These are phyloP conservation scores for Aureobasidium sp. DNA, from an alignment of 2,329 filamentous ascomycete species.

Conservation along the genomic window DNA sequence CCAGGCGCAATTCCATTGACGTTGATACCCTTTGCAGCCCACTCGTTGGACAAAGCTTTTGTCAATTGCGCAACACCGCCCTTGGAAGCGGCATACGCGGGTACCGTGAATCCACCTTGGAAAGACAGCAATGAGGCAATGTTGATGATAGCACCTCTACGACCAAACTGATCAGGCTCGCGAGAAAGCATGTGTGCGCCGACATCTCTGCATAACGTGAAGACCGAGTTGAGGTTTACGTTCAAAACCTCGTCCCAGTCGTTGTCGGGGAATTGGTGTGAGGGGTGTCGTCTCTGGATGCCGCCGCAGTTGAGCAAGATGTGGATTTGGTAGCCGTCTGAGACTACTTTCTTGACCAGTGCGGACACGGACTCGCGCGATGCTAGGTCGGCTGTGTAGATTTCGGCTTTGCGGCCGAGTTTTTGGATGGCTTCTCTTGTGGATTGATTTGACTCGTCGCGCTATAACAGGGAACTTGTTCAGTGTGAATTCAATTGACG, in stretches of 20 bases:
- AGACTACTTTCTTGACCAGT: constrained; percentile 55
- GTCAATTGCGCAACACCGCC: constrained; percentile 79
- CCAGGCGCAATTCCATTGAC: constrained; percentile 88
- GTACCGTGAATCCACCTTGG: constrained; percentile 82
- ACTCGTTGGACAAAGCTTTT: constrained; percentile 80
- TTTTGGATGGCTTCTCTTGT: constrained; percentile 58
- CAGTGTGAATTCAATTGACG: not conserved
- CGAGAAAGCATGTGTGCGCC: constrained; percentile 70
- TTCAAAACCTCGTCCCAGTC: constrained; percentile 80
- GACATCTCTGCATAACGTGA: constrained; percentile 68
- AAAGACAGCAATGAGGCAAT: constrained; percentile 74
- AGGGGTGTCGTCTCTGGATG: constrained; percentile 72
- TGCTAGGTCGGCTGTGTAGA: constrained; percentile 65
- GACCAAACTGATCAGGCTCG: constrained; percentile 40
- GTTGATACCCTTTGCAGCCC: constrained; percentile 68
- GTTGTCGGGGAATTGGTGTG: constrained; percentile 64
- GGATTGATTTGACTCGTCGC: constrained; percentile 46
- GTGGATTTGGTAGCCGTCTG: constrained; percentile 57
- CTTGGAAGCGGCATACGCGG: constrained; percentile 80
- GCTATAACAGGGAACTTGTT: constrained; percentile 31
- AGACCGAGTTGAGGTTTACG: constrained; percentile 79
- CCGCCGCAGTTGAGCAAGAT: constrained; percentile 83
- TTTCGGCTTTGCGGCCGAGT: constrained; percentile 58
- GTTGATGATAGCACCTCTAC: constrained; percentile 72
- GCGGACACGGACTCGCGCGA: constrained; percentile 53